Percentiles rank a stretch among this genome's conserved stretches.
Conservation (phyloP, 345 rosid genomes). For the Syzygium aqueum region DNA sequence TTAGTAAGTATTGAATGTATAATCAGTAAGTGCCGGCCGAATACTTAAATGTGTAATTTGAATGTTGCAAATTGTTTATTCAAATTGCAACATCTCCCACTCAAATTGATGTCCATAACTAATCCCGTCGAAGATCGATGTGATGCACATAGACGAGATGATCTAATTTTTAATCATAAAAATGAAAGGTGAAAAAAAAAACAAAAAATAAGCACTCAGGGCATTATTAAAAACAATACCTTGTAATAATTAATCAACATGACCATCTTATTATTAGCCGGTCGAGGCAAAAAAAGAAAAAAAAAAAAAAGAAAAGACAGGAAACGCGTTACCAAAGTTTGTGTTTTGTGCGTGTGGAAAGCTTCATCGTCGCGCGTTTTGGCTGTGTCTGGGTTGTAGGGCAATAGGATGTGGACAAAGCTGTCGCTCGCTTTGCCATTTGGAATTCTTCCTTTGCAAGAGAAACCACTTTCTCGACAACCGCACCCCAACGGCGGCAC, state of each 20-base stretch:
- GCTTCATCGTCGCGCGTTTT: not conserved
- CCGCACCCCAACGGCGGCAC: not conserved
- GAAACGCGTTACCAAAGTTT: not conserved
- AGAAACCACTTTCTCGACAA: not conserved
- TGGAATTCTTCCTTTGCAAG: not conserved
- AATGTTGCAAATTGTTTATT: not conserved
- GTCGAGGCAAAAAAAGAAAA: not conserved
- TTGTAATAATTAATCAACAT: not conserved
- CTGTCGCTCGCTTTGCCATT: not conserved
- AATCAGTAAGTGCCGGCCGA: not conserved
- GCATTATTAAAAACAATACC: not conserved
- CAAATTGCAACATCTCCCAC: not conserved
- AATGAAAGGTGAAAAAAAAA: not conserved
- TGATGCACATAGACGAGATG: rapidly evolving
- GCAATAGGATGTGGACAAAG: not conserved
- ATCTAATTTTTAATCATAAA: not conserved
- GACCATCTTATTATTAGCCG: not conserved
- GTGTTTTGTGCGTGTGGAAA: not conserved
- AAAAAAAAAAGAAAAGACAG: not conserved
- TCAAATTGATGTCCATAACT: not conserved
- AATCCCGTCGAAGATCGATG: not conserved
- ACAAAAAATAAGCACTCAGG: not conserved
- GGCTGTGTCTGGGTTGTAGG: not conserved
- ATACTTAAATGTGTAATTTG: not conserved
- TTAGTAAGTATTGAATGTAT: not conserved